Evolutionary conservation across 2,329 filamentous ascomycete genomes (phyloP).

Genomic region (Arachnomyces sp.): DNA sequence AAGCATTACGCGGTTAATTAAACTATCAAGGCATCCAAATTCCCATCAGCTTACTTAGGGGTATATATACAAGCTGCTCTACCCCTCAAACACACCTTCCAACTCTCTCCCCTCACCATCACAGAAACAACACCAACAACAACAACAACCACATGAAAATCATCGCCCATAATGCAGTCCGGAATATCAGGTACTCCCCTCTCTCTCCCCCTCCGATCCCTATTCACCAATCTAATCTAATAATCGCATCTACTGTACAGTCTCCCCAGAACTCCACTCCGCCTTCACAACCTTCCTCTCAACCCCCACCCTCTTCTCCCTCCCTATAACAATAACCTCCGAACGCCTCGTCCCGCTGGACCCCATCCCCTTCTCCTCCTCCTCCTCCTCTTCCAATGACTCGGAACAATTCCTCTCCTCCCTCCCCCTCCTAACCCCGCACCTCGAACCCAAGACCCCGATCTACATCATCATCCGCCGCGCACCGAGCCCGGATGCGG

Average conservation of each 20-base stretch:
- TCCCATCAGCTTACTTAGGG: not conserved
- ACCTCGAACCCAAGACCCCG: conserved; percentile 48
- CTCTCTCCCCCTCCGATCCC: conserved; percentile 3
- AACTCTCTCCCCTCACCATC: conserved; percentile 20
- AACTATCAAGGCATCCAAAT: not conserved
- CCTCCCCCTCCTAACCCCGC: conserved; percentile 40
- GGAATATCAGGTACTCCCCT: conserved; percentile 36
- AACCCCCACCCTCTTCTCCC: conserved; percentile 34
- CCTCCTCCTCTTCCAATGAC: conserved; percentile 14
- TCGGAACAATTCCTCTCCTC: conserved; percentile 42
- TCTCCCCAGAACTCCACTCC: conserved; percentile 38
- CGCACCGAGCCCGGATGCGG: conserved; percentile 10
- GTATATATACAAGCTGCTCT: too few species aligned
- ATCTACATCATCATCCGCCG: conserved; percentile 55
- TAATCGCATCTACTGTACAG: conserved; percentile 17
- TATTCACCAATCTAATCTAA: conserved; percentile 6
- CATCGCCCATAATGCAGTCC: conserved; percentile 37
- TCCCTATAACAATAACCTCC: conserved; percentile 38
- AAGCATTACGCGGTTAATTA: too few species aligned
- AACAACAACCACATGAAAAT: not conserved
- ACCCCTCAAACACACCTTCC: conserved; percentile 17
- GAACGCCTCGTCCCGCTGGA: conserved; percentile 36
- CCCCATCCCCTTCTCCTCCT: conserved; percentile 31
- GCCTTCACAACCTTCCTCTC: conserved; percentile 38
- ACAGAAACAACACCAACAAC: conserved; percentile 4